Evolutionary conservation across 768 basidiomycete genomes (phyloP).

Genomic region (Pleurotus eryngii): DNA sequence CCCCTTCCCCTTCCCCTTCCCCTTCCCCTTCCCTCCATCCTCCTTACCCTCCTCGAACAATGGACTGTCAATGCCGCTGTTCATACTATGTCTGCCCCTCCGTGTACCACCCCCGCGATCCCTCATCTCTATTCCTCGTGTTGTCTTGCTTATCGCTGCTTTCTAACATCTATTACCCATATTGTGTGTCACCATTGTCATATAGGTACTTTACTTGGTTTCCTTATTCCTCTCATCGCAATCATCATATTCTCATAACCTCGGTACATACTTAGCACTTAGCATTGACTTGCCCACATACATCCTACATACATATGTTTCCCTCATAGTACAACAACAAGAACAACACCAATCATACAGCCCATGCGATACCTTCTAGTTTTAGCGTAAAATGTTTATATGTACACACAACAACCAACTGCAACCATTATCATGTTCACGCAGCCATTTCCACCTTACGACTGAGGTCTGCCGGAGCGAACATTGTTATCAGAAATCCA

Average conservation of each 20-base stretch:
- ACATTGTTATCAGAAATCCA: no score
- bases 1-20: not conserved
- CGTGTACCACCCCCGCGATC: not conserved
- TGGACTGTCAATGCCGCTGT: not conserved
- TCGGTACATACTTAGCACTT: not conserved
- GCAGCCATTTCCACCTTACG: no score
- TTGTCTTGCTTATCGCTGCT: conserved; percentile 5
- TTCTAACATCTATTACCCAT: not conserved
- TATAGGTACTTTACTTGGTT: not conserved
- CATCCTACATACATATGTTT: not conserved
- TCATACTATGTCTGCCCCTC: not conserved
- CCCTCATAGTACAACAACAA: not conserved
- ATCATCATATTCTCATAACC: not conserved
- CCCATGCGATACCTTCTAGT: not conserved
- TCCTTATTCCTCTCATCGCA: not conserved
- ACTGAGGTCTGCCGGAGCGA: no score
- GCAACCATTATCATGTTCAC: no score
- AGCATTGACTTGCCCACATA: not conserved
- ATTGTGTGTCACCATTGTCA: no score
- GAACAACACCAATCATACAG: no score
- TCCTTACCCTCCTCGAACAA: not conserved
- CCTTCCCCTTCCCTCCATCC: not conserved
- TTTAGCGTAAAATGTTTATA: not conserved
- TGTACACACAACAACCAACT: not conserved
- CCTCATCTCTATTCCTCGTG: not conserved